Base-by-base conservation (phyloP, 371 early-diverging fungal genomes). In the Rhizopus stolonifer region DNA sequence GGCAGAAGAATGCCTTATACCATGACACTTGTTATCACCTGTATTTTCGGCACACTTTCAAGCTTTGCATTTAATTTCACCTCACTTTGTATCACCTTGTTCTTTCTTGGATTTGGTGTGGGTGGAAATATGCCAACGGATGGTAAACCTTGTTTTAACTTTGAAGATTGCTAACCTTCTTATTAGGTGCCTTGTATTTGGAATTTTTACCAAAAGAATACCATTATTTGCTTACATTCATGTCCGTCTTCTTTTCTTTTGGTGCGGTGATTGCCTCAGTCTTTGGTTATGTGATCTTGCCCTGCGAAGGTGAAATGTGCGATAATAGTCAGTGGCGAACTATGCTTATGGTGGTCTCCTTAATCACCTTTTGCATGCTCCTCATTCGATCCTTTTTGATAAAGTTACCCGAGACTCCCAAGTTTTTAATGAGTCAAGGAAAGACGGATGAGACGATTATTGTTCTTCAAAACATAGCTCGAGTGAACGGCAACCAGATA, bases 51-150 rank as follows among this genome's bases (percentile, higher is more conserved):
- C 0, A 60, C 85, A 29, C 55, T 84, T 6, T 79, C 92, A 4
- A 85, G 89, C 39, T 74, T 87, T 24, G 73, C 88, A 7, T 83
- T 84, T 29, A 77, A 73, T 21, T 91, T 90, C 57, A 52, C 72
- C 39, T 63, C 77, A 25, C 67, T 90, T 17, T 91, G 88, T 54
- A 23, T 83, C 10, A 65, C 81, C 25, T 62, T 90, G 2, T 83
- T 88, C 42, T 80, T 78, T 4, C 70, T 91, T 49, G 92, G 91
- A 2, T 84, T 90, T 64, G 92, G 92, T 11, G 89, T 93, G 26
- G 93, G 93, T 42, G 93, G 94, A 23, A 93, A 91, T 59, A 85
- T 91, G 83, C 92, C 93, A 17, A 90, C 90, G 18, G 90, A 91
- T 71, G 84, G 86, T 81, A 77, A 55, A 3, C 4, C 4, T 7